phyloP scores from a whole-genome alignment of 1,139 yeast genomes.

The Zygosaccharomyces pseudobailii region DNA sequence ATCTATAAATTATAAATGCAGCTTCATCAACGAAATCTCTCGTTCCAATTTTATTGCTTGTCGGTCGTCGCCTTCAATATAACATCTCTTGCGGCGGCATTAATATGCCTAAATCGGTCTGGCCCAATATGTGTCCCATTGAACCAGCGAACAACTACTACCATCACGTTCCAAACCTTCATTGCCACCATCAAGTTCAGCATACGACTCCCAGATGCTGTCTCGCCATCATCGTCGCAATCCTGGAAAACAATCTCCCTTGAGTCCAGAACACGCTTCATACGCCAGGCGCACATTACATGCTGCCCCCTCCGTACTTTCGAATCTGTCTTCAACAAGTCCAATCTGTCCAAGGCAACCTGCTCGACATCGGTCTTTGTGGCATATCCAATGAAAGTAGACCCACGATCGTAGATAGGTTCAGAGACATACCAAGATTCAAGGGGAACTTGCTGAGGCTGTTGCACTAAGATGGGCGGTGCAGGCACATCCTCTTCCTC shows the following conservation, averaged over 20 bases:
- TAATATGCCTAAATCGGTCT: constrained; percentile 89
- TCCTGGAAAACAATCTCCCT: constrained; percentile 58
- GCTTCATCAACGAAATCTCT: background rate
- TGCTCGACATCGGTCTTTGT: constrained; percentile 54
- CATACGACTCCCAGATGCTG: constrained; percentile 91
- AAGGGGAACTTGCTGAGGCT: constrained; percentile 39
- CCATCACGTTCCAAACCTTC: constrained; percentile 84
- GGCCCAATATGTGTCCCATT: constrained; percentile 93
- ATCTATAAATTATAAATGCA: background rate
- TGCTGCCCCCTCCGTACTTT: constrained; percentile 68
- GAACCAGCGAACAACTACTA: constrained; percentile 83
- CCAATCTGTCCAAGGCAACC: constrained; percentile 56
- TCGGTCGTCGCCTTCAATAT: constrained; percentile 53
- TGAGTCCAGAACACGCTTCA: constrained; percentile 39
- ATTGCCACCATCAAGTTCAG: constrained; percentile 72
- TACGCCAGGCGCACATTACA: constrained; percentile 84
- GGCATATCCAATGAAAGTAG: constrained; percentile 80
- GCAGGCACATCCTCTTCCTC: constrained; percentile 11
- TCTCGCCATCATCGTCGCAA: constrained; percentile 95
- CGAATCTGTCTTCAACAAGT: constrained; percentile 53
- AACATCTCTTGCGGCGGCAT: constrained; percentile 82
- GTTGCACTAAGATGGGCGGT: constrained; percentile 4
- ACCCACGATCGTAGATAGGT: constrained; percentile 74
- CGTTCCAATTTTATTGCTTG: constrained; percentile 27
- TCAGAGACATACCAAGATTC: constrained; percentile 75